Conservation (phyloP, 352 stramenopile genomes). For the Phytophthora macrochlamydospora region DNA sequence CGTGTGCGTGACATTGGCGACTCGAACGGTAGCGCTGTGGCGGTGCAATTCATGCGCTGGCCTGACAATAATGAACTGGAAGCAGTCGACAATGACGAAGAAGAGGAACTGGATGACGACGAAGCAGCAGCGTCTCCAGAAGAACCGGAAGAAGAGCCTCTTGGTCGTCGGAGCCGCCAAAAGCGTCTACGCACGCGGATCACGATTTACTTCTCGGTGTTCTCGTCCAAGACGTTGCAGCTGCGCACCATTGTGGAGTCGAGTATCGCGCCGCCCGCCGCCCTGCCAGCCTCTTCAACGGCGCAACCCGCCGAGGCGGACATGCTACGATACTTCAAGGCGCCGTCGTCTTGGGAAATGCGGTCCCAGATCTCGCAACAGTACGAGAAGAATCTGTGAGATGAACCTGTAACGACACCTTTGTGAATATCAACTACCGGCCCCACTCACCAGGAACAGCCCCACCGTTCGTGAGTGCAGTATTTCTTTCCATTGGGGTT, state of each 20-base stretch:
- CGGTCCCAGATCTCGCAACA: constrained; percentile 66
- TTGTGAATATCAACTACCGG: constrained; percentile 20
- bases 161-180: constrained; percentile 24
- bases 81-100: constrained; percentile 43
- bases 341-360: constrained; percentile 72
- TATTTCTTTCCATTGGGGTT: constrained; percentile 11
- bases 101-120: constrained; percentile 47
- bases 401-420: neutral
- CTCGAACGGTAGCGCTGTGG: constrained; percentile 52
- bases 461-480: constrained; percentile 14
- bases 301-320: constrained; percentile 52
- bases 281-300: constrained; percentile 18
- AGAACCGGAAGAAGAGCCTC: constrained; percentile 57
- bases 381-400: constrained; percentile 53
- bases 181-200: constrained; percentile 57
- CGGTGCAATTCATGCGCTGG: constrained; percentile 74
- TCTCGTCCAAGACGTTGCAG: constrained; percentile 51
- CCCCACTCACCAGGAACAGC: too few species aligned
- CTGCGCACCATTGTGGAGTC: constrained; percentile 70
- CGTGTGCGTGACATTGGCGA: constrained; percentile 56
- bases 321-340: constrained; percentile 78
- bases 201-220: constrained; percentile 68
- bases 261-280: constrained; percentile 46
- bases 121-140: constrained; percentile 40
- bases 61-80: constrained; percentile 40